phyloP scores from a whole-genome alignment of 345 rosid species.

The Lumnitzera racemosa region DNA sequence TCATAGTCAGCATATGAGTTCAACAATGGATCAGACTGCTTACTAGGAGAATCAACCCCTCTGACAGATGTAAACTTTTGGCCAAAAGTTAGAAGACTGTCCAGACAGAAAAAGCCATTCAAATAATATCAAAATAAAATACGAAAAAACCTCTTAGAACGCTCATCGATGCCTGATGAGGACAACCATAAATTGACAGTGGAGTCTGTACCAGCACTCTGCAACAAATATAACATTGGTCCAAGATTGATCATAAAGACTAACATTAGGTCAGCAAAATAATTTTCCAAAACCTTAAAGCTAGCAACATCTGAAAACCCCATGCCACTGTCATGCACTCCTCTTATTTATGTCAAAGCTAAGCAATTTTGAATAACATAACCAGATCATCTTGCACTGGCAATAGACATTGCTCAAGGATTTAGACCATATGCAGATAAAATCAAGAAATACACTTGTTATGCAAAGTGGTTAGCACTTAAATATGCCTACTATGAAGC shows the following conservation, averaged over 20 bases:
- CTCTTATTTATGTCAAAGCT: too few relatives aligned
- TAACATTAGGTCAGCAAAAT: constrained; percentile 4
- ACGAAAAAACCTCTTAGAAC: constrained; percentile 38
- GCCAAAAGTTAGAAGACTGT: too few relatives aligned
- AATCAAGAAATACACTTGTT: too few relatives aligned
- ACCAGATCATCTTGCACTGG: too few relatives aligned
- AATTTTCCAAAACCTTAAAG: not conserved
- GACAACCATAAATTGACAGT: constrained; percentile 81
- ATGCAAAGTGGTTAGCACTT: too few relatives aligned
- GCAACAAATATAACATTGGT: constrained; percentile 19
- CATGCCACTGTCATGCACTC: too few relatives aligned
- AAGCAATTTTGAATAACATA: too few relatives aligned
- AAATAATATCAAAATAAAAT: not conserved
- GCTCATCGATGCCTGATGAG: constrained; percentile 33
- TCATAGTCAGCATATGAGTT: constrained; percentile 75
- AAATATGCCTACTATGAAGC: not conserved
- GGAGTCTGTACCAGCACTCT: constrained; percentile 95
- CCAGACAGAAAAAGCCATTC: too few relatives aligned
- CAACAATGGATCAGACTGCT: constrained; percentile 36
- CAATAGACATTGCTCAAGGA: too few relatives aligned
- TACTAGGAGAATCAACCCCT: constrained; percentile 26
- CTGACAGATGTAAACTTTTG: constrained; percentile 14
- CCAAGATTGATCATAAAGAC: not conserved
- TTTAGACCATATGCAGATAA: too few relatives aligned
- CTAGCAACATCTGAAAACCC: too few relatives aligned